phyloP scores from a whole-genome alignment of 306 rosid genomes.

The Ormosia emarginata region DNA sequence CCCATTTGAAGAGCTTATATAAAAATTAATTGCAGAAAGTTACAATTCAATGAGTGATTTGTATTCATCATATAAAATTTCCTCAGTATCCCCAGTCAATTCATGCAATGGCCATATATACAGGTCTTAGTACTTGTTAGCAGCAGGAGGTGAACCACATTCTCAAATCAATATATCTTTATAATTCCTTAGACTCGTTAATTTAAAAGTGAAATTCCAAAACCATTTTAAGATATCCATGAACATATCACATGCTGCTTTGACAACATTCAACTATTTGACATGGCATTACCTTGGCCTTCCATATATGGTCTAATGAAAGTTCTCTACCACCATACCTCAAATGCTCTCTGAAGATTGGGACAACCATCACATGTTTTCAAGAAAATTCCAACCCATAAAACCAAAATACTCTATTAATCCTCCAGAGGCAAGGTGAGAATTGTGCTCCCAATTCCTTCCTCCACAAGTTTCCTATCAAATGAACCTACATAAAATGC shows the following conservation, averaged over 20 bases:
- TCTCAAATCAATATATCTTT: slow-evolving; percentile 6
- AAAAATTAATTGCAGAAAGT: neutral
- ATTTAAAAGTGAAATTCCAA: neutral
- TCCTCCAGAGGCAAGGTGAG: slow-evolving; percentile 92
- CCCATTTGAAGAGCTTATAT: slow-evolving; percentile 10
- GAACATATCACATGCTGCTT: slow-evolving; percentile 25
- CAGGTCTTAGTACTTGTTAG: slow-evolving; percentile 12
- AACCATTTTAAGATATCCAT: neutral
- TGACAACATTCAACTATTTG: slow-evolving; percentile 42
- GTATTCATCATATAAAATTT: neutral
- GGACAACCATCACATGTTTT: slow-evolving; percentile 88
- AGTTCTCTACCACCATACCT: slow-evolving; percentile 96
- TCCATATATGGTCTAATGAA: slow-evolving; percentile 68
- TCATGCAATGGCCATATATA: slow-evolving; percentile 9
- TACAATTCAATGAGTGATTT: slow-evolving; percentile 17
- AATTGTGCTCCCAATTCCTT: slow-evolving; percentile 91
- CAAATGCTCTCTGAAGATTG: slow-evolving; percentile 88
- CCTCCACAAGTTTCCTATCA: slow-evolving; percentile 85
- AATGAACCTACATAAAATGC: slow-evolving; percentile 61
- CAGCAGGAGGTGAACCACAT: slow-evolving; percentile 3
- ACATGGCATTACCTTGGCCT: slow-evolving; percentile 44
- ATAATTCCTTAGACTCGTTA: slow-evolving; percentile 3
- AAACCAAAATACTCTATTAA: slow-evolving; percentile 78
- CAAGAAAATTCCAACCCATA: slow-evolving; percentile 82
- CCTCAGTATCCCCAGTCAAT: neutral